These are phyloP conservation scores for Apiospora phragmitis DNA, from an alignment of 2,329 filamentous ascomycete species.

Conservation along the genomic window DNA sequence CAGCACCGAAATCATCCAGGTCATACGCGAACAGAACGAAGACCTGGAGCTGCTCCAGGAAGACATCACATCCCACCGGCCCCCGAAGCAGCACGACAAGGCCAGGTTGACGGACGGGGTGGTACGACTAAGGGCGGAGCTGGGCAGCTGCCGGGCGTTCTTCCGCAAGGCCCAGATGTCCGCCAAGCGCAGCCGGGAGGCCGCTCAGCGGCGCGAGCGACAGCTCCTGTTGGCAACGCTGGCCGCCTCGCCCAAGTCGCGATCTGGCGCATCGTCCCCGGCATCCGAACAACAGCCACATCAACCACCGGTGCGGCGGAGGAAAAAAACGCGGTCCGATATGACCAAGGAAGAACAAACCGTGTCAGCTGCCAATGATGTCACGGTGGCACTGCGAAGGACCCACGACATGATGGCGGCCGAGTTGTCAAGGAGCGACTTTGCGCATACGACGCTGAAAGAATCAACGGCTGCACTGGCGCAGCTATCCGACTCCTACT, in stretches of 20 bases:
- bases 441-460: constrained; percentile 84
- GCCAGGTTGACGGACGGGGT: constrained; percentile 66
- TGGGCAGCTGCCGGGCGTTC: constrained; percentile 55
- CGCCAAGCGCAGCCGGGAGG: constrained; percentile 73
- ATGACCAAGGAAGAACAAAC: constrained; percentile 64
- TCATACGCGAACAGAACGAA: constrained; percentile 76
- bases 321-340: constrained; percentile 35
- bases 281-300: constrained; percentile 16
- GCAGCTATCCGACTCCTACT: constrained; percentile 79
- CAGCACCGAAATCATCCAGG: constrained; percentile 75
- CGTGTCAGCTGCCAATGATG: constrained; percentile 75
- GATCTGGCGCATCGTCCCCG: constrained; percentile 38
- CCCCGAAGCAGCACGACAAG: constrained; percentile 59
- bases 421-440: constrained; percentile 83
- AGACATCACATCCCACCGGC: constrained; percentile 70
- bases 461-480: constrained; percentile 82
- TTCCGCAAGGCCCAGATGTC: constrained; percentile 82
- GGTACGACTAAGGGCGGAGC: constrained; percentile 61
- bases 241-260: constrained; percentile 27
- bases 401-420: constrained; percentile 85
- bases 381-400: constrained; percentile 79
- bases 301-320: constrained; percentile 29
- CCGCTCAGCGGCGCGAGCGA: constrained; percentile 74
- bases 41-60: constrained; percentile 79
- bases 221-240: constrained; percentile 67